phyloP scores from a whole-genome alignment of 805 yeast genomes.

The Sugiyamaella americana region DNA sequence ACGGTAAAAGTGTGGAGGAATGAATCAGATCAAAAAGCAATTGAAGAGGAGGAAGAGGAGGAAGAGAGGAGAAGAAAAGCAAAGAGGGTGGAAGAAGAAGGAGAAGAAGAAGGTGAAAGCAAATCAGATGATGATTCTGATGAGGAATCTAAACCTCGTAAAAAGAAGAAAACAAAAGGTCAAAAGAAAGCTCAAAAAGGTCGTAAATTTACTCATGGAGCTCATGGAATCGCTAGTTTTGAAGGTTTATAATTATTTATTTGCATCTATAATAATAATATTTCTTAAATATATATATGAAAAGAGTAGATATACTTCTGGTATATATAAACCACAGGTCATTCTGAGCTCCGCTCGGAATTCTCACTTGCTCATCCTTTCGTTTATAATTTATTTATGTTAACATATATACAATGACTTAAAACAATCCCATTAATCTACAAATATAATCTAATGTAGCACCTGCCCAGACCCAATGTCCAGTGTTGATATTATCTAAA shows the following conservation, averaged over 20 bases:
- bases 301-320: too few relatives aligned
- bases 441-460: conserved; percentile 34
- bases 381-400: background rate
- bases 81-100: conserved; percentile 16
- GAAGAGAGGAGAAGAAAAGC: conserved; percentile 14
- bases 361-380: too few relatives aligned
- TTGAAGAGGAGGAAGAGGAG: conserved; percentile 13
- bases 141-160: conserved; percentile 10
- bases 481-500: conserved; percentile 65
- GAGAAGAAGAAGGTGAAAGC: conserved; percentile 12
- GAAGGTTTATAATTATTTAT: conserved; percentile 15
- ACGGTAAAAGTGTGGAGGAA: conserved; percentile 67
- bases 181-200: conserved; percentile 12
- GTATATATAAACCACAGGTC: too few relatives aligned
- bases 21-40: conserved; percentile 5
- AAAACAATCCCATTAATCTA: conserved; percentile 22
- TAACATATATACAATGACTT: background rate
- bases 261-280: background rate
- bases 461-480: conserved; percentile 34
- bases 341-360: too few relatives aligned
- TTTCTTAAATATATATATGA: too few relatives aligned
- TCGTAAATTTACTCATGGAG: conserved; percentile 7
- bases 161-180: conserved; percentile 16
- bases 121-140: conserved; percentile 11
- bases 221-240: conserved; percentile 23